Evolutionary conservation across 805 yeast genomes (phyloP).

Genomic region (Yamadazyma takamatsuzukensis): DNA sequence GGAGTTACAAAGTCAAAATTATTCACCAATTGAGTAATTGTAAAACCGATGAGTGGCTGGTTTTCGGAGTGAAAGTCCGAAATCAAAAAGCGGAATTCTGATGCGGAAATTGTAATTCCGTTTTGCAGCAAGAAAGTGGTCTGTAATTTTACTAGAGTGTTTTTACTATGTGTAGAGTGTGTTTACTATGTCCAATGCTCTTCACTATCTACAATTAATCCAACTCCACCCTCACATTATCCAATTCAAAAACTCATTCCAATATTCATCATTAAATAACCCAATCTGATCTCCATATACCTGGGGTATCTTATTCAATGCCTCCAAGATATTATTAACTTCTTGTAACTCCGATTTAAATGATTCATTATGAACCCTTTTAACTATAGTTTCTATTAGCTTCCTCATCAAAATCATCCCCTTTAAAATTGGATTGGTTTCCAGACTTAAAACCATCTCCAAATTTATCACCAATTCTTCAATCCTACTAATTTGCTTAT

Average conservation of each 20-base stretch:
- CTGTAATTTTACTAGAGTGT: too few relatives aligned
- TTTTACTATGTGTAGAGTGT: too few relatives aligned
- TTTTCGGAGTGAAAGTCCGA: too few relatives aligned
- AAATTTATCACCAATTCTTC: slow-evolving; percentile 2
- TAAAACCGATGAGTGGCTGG: too few relatives aligned
- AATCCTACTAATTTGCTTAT: background rate
- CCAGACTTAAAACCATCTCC: background rate
- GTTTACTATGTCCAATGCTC: too few relatives aligned
- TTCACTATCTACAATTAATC: too few relatives aligned
- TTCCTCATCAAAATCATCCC: slow-evolving; percentile 1
- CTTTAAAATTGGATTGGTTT: slow-evolving; percentile 1
- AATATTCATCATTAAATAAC: slow-evolving; percentile 3
- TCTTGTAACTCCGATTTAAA: slow-evolving; percentile 6
- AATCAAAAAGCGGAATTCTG: too few relatives aligned
- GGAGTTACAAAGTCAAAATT: too few relatives aligned
- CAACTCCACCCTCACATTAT: too few relatives aligned
- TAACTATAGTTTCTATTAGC: slow-evolving; percentile 3
- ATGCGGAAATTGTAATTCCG: too few relatives aligned
- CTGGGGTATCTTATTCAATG: slow-evolving; percentile 4
- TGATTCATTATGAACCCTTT: slow-evolving; percentile 4
- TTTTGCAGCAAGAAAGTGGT: too few relatives aligned
- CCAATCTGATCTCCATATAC: slow-evolving; percentile 2
- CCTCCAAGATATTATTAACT: slow-evolving; percentile 2
- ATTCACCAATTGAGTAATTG: too few relatives aligned
- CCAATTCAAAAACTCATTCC: slow-evolving; percentile 8